Conservation (phyloP, 2,329 filamentous ascomycete species). For the Boeremia lycopersici region DNA sequence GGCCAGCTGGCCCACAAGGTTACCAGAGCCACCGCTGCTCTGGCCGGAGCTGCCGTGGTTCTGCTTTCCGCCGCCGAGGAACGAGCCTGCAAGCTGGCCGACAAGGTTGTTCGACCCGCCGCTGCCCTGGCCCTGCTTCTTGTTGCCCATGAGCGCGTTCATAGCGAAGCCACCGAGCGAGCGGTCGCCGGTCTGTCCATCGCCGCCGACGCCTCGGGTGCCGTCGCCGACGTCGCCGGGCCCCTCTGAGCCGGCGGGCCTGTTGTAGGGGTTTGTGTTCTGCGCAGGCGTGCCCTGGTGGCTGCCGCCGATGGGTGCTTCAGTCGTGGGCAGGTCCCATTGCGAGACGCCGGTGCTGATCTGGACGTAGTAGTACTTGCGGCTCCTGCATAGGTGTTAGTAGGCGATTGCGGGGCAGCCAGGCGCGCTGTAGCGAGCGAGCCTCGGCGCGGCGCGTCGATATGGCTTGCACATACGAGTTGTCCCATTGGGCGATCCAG, state of each 20-base stretch:
- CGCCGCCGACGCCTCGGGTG: slow-evolving; percentile 52
- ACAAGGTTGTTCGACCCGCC: slow-evolving; percentile 48
- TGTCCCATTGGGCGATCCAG: slow-evolving; percentile 51
- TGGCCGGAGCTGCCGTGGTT: slow-evolving; percentile 37
- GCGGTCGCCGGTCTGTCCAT: slow-evolving; percentile 61
- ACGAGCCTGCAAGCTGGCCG: slow-evolving; percentile 62
- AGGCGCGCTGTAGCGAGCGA: slow-evolving; percentile 21
- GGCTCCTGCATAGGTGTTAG: slow-evolving; percentile 40
- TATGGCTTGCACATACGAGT: slow-evolving; percentile 33
- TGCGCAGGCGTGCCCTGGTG: slow-evolving; percentile 51
- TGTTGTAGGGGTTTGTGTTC: slow-evolving; percentile 67
- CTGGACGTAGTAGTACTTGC: slow-evolving; percentile 63
- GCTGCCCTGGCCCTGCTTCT: slow-evolving; percentile 38
- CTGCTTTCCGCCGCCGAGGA: slow-evolving; percentile 46
- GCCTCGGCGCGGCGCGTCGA: slow-evolving; percentile 2
- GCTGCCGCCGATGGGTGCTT: slow-evolving; percentile 66
- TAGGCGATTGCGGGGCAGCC: slow-evolving; percentile 22
- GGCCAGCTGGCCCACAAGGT: slow-evolving; percentile 61
- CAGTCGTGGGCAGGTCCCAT: slow-evolving; percentile 73
- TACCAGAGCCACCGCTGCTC: slow-evolving; percentile 44
- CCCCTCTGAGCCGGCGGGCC: slow-evolving; percentile 50
- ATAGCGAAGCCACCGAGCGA: slow-evolving; percentile 67
- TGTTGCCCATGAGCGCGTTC: slow-evolving; percentile 58
- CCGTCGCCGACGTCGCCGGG: slow-evolving; percentile 48
- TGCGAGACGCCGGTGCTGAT: slow-evolving; percentile 73